phyloP scores from a whole-genome alignment of 2,329 filamentous ascomycete species.

The Sporothrix brasiliensis region DNA sequence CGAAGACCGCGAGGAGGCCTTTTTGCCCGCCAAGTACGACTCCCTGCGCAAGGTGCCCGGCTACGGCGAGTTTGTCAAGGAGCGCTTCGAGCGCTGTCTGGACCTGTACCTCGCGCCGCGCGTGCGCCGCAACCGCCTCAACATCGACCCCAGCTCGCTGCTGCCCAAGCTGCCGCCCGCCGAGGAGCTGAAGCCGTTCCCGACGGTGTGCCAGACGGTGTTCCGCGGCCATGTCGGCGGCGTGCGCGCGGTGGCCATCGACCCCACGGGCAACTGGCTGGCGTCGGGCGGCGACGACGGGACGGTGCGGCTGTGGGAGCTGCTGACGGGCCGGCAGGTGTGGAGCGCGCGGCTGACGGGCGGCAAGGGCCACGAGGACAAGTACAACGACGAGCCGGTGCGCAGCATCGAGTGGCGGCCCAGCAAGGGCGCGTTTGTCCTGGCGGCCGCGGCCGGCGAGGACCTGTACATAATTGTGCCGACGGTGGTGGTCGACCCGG shows the following conservation, averaged over 20 bases:
- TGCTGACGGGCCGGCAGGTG: constrained; percentile 81
- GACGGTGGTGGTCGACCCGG: constrained; percentile 65
- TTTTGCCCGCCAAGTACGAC: constrained; percentile 78
- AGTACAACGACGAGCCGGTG: constrained; percentile 67
- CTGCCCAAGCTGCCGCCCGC: constrained; percentile 91
- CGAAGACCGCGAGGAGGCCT: constrained; percentile 89
- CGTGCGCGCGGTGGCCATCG: constrained; percentile 81
- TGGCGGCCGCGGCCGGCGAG: constrained; percentile 83
- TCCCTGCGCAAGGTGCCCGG: constrained; percentile 89
- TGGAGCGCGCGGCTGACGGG: constrained; percentile 80
- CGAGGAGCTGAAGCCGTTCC: constrained; percentile 92
- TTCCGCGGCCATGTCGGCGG: constrained; percentile 88
- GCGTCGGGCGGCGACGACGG: constrained; percentile 95
- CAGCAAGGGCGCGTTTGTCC: constrained; percentile 73
- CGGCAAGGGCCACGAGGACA: constrained; percentile 48
- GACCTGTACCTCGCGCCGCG: constrained; percentile 94
- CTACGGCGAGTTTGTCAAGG: constrained; percentile 87
- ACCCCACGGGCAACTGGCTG: constrained; percentile 81
- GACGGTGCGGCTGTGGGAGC: constrained; percentile 85
- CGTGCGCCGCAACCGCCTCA: constrained; percentile 88
- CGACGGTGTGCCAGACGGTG: constrained; percentile 82
- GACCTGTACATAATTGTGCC: constrained; percentile 84
- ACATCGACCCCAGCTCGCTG: constrained; percentile 92
- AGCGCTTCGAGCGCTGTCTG: constrained; percentile 92
- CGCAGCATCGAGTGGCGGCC: constrained; percentile 90